Evolutionary conservation across 208 protist genomes (phyloP), one percentile per base, ranked within the genome.

Genomic region (Trichomonas tenax): DNA sequence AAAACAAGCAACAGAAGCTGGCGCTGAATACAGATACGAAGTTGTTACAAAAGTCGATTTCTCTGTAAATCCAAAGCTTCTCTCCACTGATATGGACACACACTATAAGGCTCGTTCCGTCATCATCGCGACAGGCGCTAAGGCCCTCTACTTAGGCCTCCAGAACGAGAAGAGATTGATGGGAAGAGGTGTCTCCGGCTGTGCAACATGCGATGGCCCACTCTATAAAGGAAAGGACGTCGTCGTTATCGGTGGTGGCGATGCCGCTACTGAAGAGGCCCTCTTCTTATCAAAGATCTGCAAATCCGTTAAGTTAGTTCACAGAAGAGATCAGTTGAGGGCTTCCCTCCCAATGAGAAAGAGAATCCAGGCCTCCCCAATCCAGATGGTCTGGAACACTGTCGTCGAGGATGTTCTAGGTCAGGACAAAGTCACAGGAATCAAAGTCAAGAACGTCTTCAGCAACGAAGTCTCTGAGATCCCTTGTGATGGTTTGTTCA

Each of bases 41-140:
- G 96, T 96, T 23, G 96, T 97, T n/a, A 46, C 21, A 36, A 86
- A 96, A 72, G 34, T 98, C 31, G 97, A 98, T 48, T 96, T 98
- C 3, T 86, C 31, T 23, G 26, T 31, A 88, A 89, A 36, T 84
- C 96, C 81, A 86, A 89, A 51, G 36, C 82, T 51, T 17, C 63
- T 96, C 8, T 96, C 48, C 58, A 95, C 86, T 26, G 88, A 81
- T 58, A 48, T 9, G 9, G 41, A 58, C 96, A 89, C 63, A 8
- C 17, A 34, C 21, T 96, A 86, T 26, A 34, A 41, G 58, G 90
- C 97, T n/a, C 6, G 97, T 31, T 96, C 97, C 15, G 38, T 98
- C 14, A 98, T 98, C 58, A 96, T 98, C 48, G 97, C 97, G 4
- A 98, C 98, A 14, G 98, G 98, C 82, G 98, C 98, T 48, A 97